Base-by-base conservation (phyloP, 192 early-diverging fungal genomes). In the Umbelopsis sp. region DNA sequence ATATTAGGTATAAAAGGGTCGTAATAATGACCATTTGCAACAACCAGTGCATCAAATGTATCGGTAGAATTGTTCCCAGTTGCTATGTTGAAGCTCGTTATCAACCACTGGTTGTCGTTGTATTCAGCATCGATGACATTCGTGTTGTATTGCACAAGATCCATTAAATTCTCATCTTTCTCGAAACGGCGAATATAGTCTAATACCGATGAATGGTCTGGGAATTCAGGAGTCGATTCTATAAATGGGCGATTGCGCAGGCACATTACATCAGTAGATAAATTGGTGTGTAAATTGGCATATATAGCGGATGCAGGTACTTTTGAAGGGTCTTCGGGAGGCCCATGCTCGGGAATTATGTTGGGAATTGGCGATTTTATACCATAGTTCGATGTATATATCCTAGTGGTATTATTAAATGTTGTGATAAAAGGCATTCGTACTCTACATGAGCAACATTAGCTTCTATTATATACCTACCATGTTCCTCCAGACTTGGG, bases 211-310 rank as follows among this genome's bases (percentile, higher is more conserved):
- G 21, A 26, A 68, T 81, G 83, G 31, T 43, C n/a, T 8, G 85
- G 83, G 65, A 82, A 88, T n/a, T 78, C 56, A 7, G 81, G 78
- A 2, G 71, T 66, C 1, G 74, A 26, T 0, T 22, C 2, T 11
- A 72, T 75, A 43, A 86, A 88, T 4, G 76, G 71, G 22, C 76
- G 43, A 54, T 79, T 82, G 3, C 77, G 74, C 65, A 77, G 86
- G 45, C 79, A 75, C 87, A 88, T 88, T 3, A 86, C 80, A 24
- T 77, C 74, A 9, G 56, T 83, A 26, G 87, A 83, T n/a, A 88
- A 47, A 51, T 88, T 88, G 22, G 87, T 83, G 41, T 76, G 76
- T 1, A 88, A 70, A 11, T 76, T 70, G n/a, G 75, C 68, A 66
- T 88, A 86, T 17, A 81, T 71, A 32, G 80, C 52, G 2, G 77